phyloP scores from a whole-genome alignment of 2,329 filamentous ascomycete genomes.

The Aspergillus terreus region DNA sequence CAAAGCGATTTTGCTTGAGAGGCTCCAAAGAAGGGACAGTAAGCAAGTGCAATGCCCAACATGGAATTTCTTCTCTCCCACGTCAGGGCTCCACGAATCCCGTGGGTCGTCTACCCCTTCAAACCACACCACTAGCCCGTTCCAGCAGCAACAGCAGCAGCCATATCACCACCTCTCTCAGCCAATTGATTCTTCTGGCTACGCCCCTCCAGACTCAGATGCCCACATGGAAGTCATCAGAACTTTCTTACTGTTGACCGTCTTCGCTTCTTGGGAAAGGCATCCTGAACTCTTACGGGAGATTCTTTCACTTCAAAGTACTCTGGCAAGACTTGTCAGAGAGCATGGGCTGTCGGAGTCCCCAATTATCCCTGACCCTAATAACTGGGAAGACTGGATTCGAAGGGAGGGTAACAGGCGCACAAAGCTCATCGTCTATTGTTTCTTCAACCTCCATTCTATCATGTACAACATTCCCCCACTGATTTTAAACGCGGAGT shows the following conservation, averaged over 20 bases:
- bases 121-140: conserved; percentile 42
- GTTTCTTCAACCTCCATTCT: conserved; percentile 58
- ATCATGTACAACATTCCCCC: conserved; percentile 62
- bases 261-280: conserved; percentile 58
- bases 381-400: conserved; percentile 53
- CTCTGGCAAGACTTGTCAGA: conserved; percentile 53
- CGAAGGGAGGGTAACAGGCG: conserved; percentile 51
- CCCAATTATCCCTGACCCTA: conserved; percentile 34
- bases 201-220: conserved; percentile 40
- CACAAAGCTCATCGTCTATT: conserved; percentile 56
- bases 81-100: conserved; percentile 36
- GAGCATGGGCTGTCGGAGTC: conserved; percentile 48
- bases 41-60: conserved; percentile 39
- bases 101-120: conserved; percentile 40
- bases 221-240: conserved; percentile 49
- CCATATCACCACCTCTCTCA: conserved; percentile 26
- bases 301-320: conserved; percentile 55
- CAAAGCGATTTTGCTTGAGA: conserved; percentile 51
- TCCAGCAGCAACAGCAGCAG: conserved; percentile 33
- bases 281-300: conserved; percentile 56
- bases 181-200: conserved; percentile 31
- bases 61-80: conserved; percentile 40
- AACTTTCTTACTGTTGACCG: conserved; percentile 52
- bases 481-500: conserved; percentile 53
- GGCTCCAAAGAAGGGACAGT: conserved; percentile 49